These are phyloP conservation scores for Corallochytrium limacisporum DNA, from an alignment of 78 protist genomes.

Conservation along the genomic window DNA sequence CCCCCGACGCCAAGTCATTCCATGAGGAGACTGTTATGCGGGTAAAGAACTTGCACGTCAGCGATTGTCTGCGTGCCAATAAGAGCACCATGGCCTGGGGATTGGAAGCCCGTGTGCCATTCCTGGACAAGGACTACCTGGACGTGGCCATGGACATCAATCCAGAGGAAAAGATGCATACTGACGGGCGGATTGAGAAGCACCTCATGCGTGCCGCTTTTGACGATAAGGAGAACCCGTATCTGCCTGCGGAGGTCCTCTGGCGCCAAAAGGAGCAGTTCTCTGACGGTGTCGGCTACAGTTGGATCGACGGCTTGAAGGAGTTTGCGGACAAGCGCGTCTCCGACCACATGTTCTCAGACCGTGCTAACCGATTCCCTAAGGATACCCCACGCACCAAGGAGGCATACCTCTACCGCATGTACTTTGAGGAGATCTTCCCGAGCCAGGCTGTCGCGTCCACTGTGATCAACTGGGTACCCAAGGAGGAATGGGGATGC, in stretches of 20 bases:
- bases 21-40: constrained; percentile 54
- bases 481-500: constrained; percentile 40
- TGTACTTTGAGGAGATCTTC: constrained; percentile 43
- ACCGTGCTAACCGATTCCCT: constrained; percentile 50
- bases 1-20: constrained; percentile 53
- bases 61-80: constrained; percentile 72
- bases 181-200: constrained; percentile 56
- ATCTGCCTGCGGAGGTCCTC: constrained; percentile 54
- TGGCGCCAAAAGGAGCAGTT: constrained; percentile 87
- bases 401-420: constrained; percentile 74
- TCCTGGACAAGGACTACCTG: constrained; percentile 47
- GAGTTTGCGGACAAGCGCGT: constrained; percentile 41
- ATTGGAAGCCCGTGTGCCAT: constrained; percentile 73
- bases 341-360: constrained; percentile 32
- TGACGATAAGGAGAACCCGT: constrained; percentile 47
- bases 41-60: constrained; percentile 38
- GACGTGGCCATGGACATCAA: constrained; percentile 54
- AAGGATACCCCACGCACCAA: constrained; percentile 69
- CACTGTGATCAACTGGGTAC: constrained; percentile 46
- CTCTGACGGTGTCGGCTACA: constrained; percentile 77
- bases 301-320: constrained; percentile 71
- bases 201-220: constrained; percentile 58
- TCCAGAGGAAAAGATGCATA: constrained; percentile 43
- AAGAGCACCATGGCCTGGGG: constrained; percentile 71
- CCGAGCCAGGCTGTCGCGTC: constrained; percentile 2